Evolutionary conservation across 768 basidiomycete genomes (phyloP).

Genomic region (Agrocybe praecox): DNA sequence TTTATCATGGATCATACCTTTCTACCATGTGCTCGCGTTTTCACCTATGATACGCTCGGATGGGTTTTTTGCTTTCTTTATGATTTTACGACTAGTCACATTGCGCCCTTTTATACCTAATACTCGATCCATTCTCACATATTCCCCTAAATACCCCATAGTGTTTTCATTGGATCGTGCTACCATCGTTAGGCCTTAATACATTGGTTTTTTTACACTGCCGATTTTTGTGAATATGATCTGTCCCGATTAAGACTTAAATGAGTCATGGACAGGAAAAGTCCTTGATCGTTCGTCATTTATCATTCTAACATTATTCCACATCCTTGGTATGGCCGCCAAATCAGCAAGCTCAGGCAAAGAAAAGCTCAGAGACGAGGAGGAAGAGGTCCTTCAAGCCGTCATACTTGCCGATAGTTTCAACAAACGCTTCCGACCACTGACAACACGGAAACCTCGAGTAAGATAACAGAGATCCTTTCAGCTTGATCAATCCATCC

Average conservation of each 20-base stretch:
- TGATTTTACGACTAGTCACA: slow-evolving; percentile 59
- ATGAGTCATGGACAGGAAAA: slow-evolving; percentile 25
- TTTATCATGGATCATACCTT: slow-evolving; percentile 34
- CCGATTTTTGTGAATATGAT: slow-evolving; percentile 6
- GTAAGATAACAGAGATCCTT: slow-evolving; percentile 44
- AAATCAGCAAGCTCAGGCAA: slow-evolving; percentile 56
- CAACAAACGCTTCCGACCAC: slow-evolving; percentile 89
- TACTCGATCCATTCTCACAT: slow-evolving; percentile 62
- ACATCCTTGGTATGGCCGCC: slow-evolving; percentile 56
- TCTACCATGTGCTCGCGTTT: slow-evolving; percentile 30
- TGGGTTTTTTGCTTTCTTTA: slow-evolving; percentile 53
- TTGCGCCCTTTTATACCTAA: slow-evolving; percentile 67
- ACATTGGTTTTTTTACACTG: slow-evolving; percentile 37
- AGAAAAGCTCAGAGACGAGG: slow-evolving; percentile 66
- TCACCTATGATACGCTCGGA: slow-evolving; percentile 57
- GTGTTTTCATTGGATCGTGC: slow-evolving; percentile 61
- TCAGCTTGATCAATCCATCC: slow-evolving; percentile 8
- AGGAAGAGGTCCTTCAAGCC: slow-evolving; percentile 90
- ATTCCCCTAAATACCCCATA: slow-evolving; percentile 60
- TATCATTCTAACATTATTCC: slow-evolving; percentile 8
- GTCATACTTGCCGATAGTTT: slow-evolving; percentile 96
- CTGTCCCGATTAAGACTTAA: slow-evolving; percentile 13
- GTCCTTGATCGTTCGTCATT: slow-evolving; percentile 3
- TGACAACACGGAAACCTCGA: slow-evolving; percentile 87
- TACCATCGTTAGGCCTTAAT: slow-evolving; percentile 59